Evolutionary conservation across 305 asterid species (phyloP), one percentile per base, ranked within the genome.

Genomic region (Lippia alba): DNA sequence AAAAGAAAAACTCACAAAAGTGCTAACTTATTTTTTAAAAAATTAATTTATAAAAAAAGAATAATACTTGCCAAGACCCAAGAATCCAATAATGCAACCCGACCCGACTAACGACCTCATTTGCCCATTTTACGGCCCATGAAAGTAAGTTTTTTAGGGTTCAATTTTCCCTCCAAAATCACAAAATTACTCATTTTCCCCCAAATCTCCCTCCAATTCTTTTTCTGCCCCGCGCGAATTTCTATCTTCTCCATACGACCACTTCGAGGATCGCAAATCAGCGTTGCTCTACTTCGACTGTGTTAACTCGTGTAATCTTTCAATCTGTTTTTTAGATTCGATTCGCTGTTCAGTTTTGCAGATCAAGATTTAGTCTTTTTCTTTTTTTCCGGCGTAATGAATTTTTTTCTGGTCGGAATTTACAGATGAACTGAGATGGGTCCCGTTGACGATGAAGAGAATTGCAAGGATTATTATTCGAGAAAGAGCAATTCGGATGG

Each of bases 141-240:
- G 30, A 41, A 9, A 9, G 44, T 20, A 9, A 9, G 44, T 17
- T 6, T 16, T 69, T 16, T 69, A 74, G 84, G 81, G 74, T n/a
- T 69, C 41, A 50, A 17, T 54, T 82, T 89, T 89, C 96, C 96
- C 93, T 87, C 96, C 91, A 82, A 86, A 82, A 69, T 60, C 10
- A 66, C 60, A 12, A 7, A 61, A 59, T 32, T 41, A 56, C 10
- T 8, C 44, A 36, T 19, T 5, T 5, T 46, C 5, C 39, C 71
- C 54, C 57, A 1, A 62, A 57, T 76, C 74, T 77, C 83, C 78
- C 79, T 74, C 87, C 81, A 69, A 9, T 65, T 56, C 55, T 39
- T 57, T 8, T 64, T 60, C 50, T 16, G n/a, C 74, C 74, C 76
- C 56, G 12, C 50, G 49, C 77, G 12, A 76, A 64, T 53, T 20